Base-by-base conservation (phyloP, 306 rosid species). In the Inga laurina region DNA sequence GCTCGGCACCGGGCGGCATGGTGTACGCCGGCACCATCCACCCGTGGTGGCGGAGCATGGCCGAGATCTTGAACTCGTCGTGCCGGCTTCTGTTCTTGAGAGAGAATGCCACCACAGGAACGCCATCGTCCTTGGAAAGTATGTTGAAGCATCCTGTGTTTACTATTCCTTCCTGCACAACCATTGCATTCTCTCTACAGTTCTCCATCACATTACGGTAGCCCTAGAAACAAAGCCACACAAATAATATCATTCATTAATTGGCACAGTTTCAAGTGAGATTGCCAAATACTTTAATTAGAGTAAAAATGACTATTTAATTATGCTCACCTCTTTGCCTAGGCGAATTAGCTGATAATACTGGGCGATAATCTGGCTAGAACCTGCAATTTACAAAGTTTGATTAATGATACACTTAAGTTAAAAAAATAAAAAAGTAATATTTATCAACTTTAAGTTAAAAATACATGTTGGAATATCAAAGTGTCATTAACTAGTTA, bases 41-140 rank as follows among this genome's bases (percentile, higher is more conserved):
- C 5, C 92, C 92, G 0, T 77, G 76, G 51, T 87, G 90, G 0
- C 97, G 82, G 78, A 92, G 51, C 83, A 81, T 70, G 64, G 82
- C 88, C 0, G 94, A 92, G 80, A 90, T 81, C 86, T 81, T 81
- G 82, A 84, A 89, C 83, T 87, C 97, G 13, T 85, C 79, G 21
- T 66, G 74, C 0, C 6, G 54, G 44, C 86, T 88, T 75, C 88
- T 85, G 90, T 93, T 97, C 78, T 90, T 93, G 2, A 95, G 87
- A 15, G 91, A 81, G 85, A 93, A 93, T 56, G 96, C 95, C 70
- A 95, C 98, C 30, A 95, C 82, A 0, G 98, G 98, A 76, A 93
- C 98, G 14, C 98, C 98, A 2, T 84, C 10, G 79, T 93, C 97
- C 78, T 95, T 95, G 79, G 97, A 95, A 8, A 95, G 43, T 18